Evolutionary conservation across 1,139 yeast genomes (phyloP), one percentile per base, ranked within the genome.

Genomic region (Sugiyamaella neomexicana): DNA sequence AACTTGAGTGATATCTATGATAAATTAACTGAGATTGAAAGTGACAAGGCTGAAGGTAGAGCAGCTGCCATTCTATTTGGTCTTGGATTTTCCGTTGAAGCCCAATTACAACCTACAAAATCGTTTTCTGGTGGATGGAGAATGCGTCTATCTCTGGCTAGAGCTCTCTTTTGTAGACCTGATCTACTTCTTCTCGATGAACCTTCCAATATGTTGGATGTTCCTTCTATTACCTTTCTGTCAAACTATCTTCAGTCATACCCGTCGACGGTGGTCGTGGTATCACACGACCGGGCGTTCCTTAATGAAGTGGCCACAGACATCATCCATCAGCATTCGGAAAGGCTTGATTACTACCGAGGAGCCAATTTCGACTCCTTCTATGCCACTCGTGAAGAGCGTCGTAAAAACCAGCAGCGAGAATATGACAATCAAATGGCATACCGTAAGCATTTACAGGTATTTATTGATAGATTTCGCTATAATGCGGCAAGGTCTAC

Each of bases 201-300:
- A 80, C 99, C 99, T 66, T 91, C 99, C 62, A 93, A 93, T 85
- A 93, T 91, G 97, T 87, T 93, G 96, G 99, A 93, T 81, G 97
- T 93, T 72, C 99, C 99, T 32, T 91, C 98, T 52, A 89, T 93
- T 69, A 93, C 98, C 1, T 93, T 83, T 69, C 79, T 93, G 69
- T 95, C 98, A 9, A 82, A 86, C 64, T 93, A 93, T 69, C 76
- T 93, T 63, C 96, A 89, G 69, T 78, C 88, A 9, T 93, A 93
- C 69, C 91, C 96, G 56, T 82, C 96, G 0, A 93, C 99, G 0
- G 95, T 93, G 5, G 77, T 93, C 63, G 96, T 91, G 40, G 99
- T 93, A 46, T 93, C 99, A 55, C 99, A 93, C 77, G 99, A 93
- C 73, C 83, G 99, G 67, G 90, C 97, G 49, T 93, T 93, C 76